phyloP scores from a whole-genome alignment of 1,139 yeast genomes.

The Diutina catenulata region DNA sequence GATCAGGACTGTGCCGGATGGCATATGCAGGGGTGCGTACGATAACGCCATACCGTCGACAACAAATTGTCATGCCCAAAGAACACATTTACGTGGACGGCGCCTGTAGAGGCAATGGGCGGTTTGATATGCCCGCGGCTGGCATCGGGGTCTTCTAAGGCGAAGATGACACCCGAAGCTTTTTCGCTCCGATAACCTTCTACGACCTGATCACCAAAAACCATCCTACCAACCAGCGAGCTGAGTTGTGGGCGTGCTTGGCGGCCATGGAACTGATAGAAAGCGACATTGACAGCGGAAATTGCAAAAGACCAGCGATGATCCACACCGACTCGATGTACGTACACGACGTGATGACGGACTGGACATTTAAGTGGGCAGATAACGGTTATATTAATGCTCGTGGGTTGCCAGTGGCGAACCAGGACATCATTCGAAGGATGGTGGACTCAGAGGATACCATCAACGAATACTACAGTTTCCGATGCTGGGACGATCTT shows the following conservation, averaged over 20 bases:
- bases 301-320: constrained; percentile 13
- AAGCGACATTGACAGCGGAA: constrained; percentile 10
- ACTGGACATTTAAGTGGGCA: constrained; percentile 45
- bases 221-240: constrained; percentile 66
- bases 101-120: constrained; percentile 48
- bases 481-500: too few relatives aligned
- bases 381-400: constrained; percentile 39
- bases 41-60: too few relatives aligned
- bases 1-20: too few relatives aligned
- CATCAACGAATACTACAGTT: too few relatives aligned
- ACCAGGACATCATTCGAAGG: constrained; percentile 36
- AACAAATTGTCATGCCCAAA: too few relatives aligned
- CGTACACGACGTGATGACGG: constrained; percentile 32
- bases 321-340: constrained; percentile 52
- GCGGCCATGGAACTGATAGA: constrained; percentile 38
- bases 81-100: constrained; percentile 75
- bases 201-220: constrained; percentile 12
- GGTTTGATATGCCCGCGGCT: constrained; percentile 25
- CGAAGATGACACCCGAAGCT: constrained; percentile 38
- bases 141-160: constrained; percentile 77
- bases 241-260: constrained; percentile 60
- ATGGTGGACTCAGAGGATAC: constrained; percentile 15
- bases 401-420: constrained; percentile 34
- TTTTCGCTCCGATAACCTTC: constrained; percentile 33
- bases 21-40: too few relatives aligned